Base-by-base conservation (phyloP, 2,329 filamentous ascomycete species). In the Talaromyces amestolkiae region DNA sequence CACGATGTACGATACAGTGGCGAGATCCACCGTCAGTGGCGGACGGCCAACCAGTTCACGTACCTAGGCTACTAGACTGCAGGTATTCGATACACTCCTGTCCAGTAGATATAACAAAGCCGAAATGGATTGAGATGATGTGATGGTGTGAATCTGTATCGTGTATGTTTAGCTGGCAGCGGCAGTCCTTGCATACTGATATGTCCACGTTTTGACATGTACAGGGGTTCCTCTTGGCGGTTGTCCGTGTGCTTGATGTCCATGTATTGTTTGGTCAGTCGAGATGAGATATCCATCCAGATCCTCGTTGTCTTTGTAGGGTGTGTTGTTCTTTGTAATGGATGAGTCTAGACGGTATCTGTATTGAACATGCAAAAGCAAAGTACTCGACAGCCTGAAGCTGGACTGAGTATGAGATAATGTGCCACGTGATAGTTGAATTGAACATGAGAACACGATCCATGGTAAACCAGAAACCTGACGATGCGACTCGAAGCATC, bases 201-300 rank as follows among this genome's bases (percentile, higher is more conserved):
- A 19, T 35, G 33, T 56, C 31, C 31, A 56, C 53, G 53, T 56
- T 35, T 35, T 56, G 53, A 15, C 19, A 37, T 22, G 31, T 37
- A 56, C 53, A 56, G n/a, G 53, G 53, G 33, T 56, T 22, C n/a
- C n/a, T 56, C 53, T 56, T 56, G 53, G 53, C 53, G 13, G 33
- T 24, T 56, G 53, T 24, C 33, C 31, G 31, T 31, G 47, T 56
- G 53, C n/a, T 37, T 56, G 53, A 56, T 56, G n/a, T 56, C 31
- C 31, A 56, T 33, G 31, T 15, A 37, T 19, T 56, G 51, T 56
- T 19, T 37, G 51, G 51, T 56, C 22, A 6, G 51, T 56, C 15
- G 51, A 37, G 24, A 27, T 8, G 49, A 53, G 27, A 47, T 4
- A 33, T 31, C 22, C 24, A 51, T 27, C 13, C 47, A 54, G 51